Evolutionary conservation across 202 grass and related monocot species (phyloP).

Genomic region (Brachypodium distachyon): DNA sequence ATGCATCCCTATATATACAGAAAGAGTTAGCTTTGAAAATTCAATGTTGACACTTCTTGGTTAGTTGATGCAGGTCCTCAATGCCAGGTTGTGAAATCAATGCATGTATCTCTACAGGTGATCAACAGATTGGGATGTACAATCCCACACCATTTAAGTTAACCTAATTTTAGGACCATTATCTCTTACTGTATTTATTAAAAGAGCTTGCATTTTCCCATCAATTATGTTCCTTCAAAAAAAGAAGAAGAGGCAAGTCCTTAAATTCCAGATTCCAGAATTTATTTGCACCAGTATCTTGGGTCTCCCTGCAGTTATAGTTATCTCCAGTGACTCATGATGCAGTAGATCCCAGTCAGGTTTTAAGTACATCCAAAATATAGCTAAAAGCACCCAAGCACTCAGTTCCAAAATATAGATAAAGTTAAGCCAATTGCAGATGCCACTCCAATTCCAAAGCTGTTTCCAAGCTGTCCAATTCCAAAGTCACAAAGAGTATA

Average conservation of each 20-base stretch:
- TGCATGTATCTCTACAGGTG: too few relatives aligned
- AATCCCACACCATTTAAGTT: background rate
- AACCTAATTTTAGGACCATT: too few relatives aligned
- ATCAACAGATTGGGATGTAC: too few relatives aligned
- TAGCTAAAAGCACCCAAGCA: background rate
- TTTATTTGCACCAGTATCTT: background rate
- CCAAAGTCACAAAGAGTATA: background rate
- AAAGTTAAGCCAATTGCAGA: conserved; percentile 13
- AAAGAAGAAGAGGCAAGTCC: too few relatives aligned
- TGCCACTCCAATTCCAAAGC: conserved; percentile 6
- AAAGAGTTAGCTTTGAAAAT: background rate
- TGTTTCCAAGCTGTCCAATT: conserved; percentile 37
- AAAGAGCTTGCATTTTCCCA: too few relatives aligned
- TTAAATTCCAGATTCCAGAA: background rate
- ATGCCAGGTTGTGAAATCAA: background rate
- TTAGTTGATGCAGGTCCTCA: background rate
- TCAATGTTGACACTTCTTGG: background rate
- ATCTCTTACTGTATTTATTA: too few relatives aligned
- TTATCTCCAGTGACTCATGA: background rate
- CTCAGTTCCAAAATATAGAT: background rate
- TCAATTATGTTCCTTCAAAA: too few relatives aligned
- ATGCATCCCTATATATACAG: background rate
- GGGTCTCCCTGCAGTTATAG: background rate
- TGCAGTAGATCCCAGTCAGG: background rate
- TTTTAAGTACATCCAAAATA: background rate